phyloP scores from a whole-genome alignment of 768 basidiomycete species.

The Russula sp. region DNA sequence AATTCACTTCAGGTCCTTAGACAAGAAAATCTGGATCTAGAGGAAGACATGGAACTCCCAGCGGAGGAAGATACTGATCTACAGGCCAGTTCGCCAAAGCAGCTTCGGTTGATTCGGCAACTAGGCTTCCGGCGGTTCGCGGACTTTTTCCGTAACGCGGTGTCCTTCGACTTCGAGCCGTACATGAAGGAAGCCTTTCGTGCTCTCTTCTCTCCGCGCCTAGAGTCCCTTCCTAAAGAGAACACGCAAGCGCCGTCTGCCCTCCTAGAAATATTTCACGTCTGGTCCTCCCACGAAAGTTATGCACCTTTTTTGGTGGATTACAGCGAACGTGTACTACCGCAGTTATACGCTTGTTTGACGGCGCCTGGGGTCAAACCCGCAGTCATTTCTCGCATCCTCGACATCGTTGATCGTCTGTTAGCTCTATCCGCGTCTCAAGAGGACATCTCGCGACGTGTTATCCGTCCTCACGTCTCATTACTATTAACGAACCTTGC shows the following conservation, averaged over 20 bases:
- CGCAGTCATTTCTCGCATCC: conserved; percentile 67
- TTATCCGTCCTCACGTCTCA: conserved; percentile 67
- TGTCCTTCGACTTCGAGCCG: conserved; percentile 65
- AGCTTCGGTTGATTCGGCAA: conserved; percentile 62
- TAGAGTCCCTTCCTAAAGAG: conserved; percentile 67
- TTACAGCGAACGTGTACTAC: conserved; percentile 62
- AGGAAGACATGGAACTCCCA: conserved; percentile 26
- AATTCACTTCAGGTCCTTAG: conserved; percentile 38
- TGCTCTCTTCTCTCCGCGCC: conserved; percentile 75
- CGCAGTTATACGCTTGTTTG: conserved; percentile 77
- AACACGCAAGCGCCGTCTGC: conserved; percentile 91
- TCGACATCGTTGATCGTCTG: conserved; percentile 79
- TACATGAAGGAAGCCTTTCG: conserved; percentile 65
- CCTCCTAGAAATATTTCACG: conserved; percentile 75
- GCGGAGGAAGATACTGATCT: conserved; percentile 31
- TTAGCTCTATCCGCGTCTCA: conserved; percentile 51
- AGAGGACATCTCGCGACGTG: conserved; percentile 40
- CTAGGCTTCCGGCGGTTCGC: conserved; percentile 79
- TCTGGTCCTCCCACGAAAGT: conserved; percentile 59
- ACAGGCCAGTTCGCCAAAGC: conserved; percentile 15
- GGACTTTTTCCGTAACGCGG: conserved; percentile 78
- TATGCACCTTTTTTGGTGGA: conserved; percentile 60
- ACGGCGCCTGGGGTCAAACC: conserved; percentile 83
- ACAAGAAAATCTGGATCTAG: conserved; percentile 32
- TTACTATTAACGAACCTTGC: conserved; percentile 68